Percentiles rank a stretch among this genome's conserved stretches.
phyloP scores from a whole-genome alignment of 2,329 filamentous ascomycete species.

The Coniochaeta prunicola region DNA sequence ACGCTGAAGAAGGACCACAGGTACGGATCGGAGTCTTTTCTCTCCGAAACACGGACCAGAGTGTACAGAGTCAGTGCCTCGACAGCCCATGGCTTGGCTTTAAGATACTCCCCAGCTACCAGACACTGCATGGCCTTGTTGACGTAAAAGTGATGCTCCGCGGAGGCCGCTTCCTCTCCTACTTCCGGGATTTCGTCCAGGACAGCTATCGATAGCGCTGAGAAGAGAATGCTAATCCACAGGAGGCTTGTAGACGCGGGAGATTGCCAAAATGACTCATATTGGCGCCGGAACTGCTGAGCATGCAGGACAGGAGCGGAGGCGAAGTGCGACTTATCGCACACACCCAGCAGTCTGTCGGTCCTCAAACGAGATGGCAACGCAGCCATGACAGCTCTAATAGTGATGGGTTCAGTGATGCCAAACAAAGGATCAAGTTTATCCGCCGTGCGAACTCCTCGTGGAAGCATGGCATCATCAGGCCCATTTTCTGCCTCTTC shows the following conservation, averaged over 20 bases:
- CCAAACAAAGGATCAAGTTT: constrained; percentile 26
- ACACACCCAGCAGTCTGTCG: constrained; percentile 27
- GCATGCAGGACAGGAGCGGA: constrained; percentile 30
- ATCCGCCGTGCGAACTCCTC: constrained; percentile 6
- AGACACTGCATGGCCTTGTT: constrained; percentile 37
- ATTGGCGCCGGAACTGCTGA: constrained; percentile 39
- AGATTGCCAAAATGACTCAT: constrained; percentile 38
- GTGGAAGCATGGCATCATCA: not conserved
- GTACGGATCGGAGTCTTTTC: constrained; percentile 32
- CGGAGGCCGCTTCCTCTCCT: not conserved
- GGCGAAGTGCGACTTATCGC: constrained; percentile 31
- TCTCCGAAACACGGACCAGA: constrained; percentile 33
- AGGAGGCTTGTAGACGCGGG: constrained; percentile 32
- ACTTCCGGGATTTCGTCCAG: not conserved
- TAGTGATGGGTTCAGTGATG: constrained; percentile 16
- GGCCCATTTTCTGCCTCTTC: constrained; percentile 4
- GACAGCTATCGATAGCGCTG: constrained; percentile 33
- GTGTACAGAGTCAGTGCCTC: constrained; percentile 41
- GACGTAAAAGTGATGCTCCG: not conserved
- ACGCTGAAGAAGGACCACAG: constrained; percentile 41
- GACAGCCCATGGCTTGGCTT: constrained; percentile 35
- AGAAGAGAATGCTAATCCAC: constrained; percentile 45
- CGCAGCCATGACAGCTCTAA: constrained; percentile 22
- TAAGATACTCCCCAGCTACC: constrained; percentile 38
- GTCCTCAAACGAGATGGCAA: constrained; percentile 28